Base-by-base conservation (phyloP, 2,329 filamentous ascomycete species). In the Diaporthe caulivora region DNA sequence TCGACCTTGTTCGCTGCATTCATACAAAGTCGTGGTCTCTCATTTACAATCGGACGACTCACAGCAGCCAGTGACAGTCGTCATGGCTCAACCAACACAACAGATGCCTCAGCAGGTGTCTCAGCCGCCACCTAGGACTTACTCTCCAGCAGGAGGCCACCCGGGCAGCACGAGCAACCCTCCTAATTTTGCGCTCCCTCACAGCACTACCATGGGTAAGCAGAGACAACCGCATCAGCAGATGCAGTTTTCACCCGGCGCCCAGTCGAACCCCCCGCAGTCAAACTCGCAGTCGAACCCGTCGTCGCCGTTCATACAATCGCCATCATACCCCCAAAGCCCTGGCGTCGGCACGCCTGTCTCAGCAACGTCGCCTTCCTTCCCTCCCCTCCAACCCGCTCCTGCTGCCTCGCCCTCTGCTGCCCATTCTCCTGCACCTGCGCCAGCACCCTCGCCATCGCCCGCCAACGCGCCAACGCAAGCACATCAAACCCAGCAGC, bases 141-240 rank as follows among this genome's bases (percentile, higher is more conserved):
- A 90, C 82, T 92, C 91, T 75, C 91, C 91, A 77, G 87, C n/a
- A n/a, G n/a, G n/a, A n/a, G n/a, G 89, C 40, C 91, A 90, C 72
- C 92, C 92, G 31, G n/a, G n/a, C n/a, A n/a, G n/a, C n/a, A n/a
- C n/a, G n/a, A n/a, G n/a, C n/a, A 86, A 87, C 42, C 88, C 42
- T 88, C 84, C 87, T 21, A 84, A 82, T 69, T 92, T 83, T 82
- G 74, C 89, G 83, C 87, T 77, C 89, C 86, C 77, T 42, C 24
- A 31, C 13, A 62, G n/a, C 47, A 57, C 53, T 3, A 71, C 62
- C 13, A n/a, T 53, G 31, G 51, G 21, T 8, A 71, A 62, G 5
- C 44, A 44, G 34, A 44, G 58, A 47, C 40, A 17, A 29, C 57
- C 53, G 18, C 37, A 34, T 37, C 54, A 57, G 24, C 69, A 53